Base-by-base conservation (phyloP, 805 yeast genomes). In the Starmerella sp. region DNA sequence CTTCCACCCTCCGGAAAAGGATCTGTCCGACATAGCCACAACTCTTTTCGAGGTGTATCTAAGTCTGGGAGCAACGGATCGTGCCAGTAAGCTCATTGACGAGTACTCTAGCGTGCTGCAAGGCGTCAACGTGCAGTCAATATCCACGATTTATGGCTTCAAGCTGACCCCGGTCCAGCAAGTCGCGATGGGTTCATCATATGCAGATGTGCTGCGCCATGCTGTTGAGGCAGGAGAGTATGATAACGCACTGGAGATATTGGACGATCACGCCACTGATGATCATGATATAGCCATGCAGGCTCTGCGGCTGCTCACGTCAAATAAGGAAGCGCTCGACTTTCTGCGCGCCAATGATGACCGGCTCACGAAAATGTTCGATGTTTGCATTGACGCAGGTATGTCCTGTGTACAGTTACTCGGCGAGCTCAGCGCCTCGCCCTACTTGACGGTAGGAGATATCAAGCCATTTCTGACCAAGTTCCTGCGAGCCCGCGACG, bases 31-130 rank as follows among this genome's bases (percentile, higher is more conserved):
- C 48, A 75, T 91, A 45, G 72, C 86, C 54, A 79, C 86, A 2
- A 87, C 97, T 0, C 72, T 91, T 39, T 85, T 82, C 63, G 97
- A 91, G 63, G 74, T 87, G 73, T 93, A 91, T 62, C 69, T 90
- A 39, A 74, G 82, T 0, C 68, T 86, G 57, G 79, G 86, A 0
- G 46, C 54, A 1, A 10, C 71, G 69, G 17, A 66, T 65, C 87
- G 86, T 58, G 95, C 96, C 0, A 67, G 70, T 32, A 59, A 62
- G 0, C 70, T 91, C 37, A 72, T 82, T 1, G 63, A 73, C 11
- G 68, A 71, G 9, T 73, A 79, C 53, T 72, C 78, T 55, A 67
- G 73, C 4, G 66, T 78, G 5, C 72, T 84, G 37, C 86, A 83
- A 58, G 73, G 76, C 34, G 75, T 80, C 14, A 72, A 79, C 2